Base-by-base conservation (phyloP, 176 grass and related monocot species). In the Chloris gayana region DNA sequence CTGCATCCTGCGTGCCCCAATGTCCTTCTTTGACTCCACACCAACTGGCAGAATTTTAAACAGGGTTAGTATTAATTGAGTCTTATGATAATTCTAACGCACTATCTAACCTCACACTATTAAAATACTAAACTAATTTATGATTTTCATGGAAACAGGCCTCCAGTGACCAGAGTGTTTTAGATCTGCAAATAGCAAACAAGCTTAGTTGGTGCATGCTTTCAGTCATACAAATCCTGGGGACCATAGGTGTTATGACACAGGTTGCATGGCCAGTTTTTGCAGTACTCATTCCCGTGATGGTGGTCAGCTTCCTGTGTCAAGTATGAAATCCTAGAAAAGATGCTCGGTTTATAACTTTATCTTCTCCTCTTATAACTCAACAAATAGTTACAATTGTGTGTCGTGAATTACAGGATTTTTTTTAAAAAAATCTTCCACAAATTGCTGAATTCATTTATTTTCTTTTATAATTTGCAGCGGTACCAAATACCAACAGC, bases 21-120 rank as follows among this genome's bases (percentile, higher is more conserved):
- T 98, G 95, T 92, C 92, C 27, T 98, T 98, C 86, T 98, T 95
- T 84, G 95, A 98, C 68, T 98, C 95, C 72, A 98, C 95, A 12
- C 95, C 90, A 85, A 89, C 90, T 58, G 95, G 95, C 59, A 95
- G 92, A 87, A 98, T 98, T 80, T 83, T 98, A 70, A 98, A 98
- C 85, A 88, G 95, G 86, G 95, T 95, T 47, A 68, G 92, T n/a
- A n/a, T n/a, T n/a, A n/a, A n/a, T n/a, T n/a, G n/a, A n/a, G n/a
- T n/a, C n/a, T n/a, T n/a, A n/a, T n/a, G n/a, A n/a, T n/a, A n/a
- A n/a, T n/a, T n/a, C n/a, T n/a, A n/a, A n/a, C n/a, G n/a, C n/a
- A n/a, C n/a, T n/a, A n/a, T n/a, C n/a, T n/a, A n/a, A n/a, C n/a
- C 27, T 10, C 34, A 11, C 61, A 73, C 50, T 34, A 22, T 51